Evolutionary conservation across 768 basidiomycete genomes (phyloP), one percentile per base, ranked within the genome.

Genomic region (Hydnomerulius pinastri): DNA sequence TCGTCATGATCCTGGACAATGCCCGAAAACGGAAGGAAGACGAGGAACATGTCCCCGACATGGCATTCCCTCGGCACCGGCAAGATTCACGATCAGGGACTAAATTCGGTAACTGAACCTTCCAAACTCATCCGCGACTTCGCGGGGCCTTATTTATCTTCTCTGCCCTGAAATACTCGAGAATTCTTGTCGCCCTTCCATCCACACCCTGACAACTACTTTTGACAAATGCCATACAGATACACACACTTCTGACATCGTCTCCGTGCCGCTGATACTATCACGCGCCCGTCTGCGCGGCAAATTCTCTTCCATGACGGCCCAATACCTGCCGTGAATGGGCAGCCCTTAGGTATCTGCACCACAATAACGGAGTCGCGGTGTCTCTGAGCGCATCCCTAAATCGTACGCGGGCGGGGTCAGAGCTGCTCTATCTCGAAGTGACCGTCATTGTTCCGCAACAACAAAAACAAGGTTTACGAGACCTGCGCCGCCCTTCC

Each of bases 1-100:
- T 72, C 67, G 65, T 57, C 32, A 45, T 46, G 35, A n/a, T 41
- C 48, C 37, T 65, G 69, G 61, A 53, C 55, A 66, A 66, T 64
- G 58, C 55, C 72, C 69, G 61, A 55, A 77, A 73, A 69, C 64
- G 72, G 71, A 63, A 71, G 55, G 48, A 44, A 58, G 57, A 50
- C 56, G 65, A 64, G 64, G 65, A 62, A 62, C 65, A 53, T 46
- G 42, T 56, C 58, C 55, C 60, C 66, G 58, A 59, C 49, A 32
- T 58, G 63, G 58, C 57, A 59, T 57, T 61, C 63, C 67, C 69
- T 68, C 65, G 69, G 68, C 76, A 71, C 70, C 76, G 77, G 74
- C 73, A 73, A 72, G 74, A 77, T 74, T 64, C 59, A 61, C 58
- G 71, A 68, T 68, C 60, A 68, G 64, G 57, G 43, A 65, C 76